These are phyloP conservation scores for Pleurotus ostreatus DNA, from an alignment of 768 basidiomycete species.

Conservation along the genomic window DNA sequence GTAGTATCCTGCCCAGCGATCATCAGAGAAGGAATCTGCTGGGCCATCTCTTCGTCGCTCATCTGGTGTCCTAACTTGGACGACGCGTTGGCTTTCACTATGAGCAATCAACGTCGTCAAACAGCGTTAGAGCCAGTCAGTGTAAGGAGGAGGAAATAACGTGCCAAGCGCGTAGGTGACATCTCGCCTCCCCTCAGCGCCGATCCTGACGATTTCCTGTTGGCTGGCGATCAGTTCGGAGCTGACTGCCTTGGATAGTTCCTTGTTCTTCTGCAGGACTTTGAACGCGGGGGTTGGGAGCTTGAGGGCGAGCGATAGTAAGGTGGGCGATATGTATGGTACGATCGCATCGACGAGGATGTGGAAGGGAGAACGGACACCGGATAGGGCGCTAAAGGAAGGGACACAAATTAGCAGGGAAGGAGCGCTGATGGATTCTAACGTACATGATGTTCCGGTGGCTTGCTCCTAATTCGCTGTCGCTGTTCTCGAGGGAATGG, in stretches of 20 bases:
- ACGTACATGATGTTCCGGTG: slow-evolving; percentile 9
- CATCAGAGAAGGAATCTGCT: slow-evolving; percentile 9
- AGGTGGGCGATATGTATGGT: neutral
- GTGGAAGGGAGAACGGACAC: neutral
- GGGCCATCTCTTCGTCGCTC: slow-evolving; percentile 7
- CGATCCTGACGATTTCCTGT: neutral
- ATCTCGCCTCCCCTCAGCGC: slow-evolving; percentile 1
- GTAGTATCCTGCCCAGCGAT: slow-evolving; percentile 10
- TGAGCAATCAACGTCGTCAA: neutral
- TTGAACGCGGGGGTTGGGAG: slow-evolving; percentile 7
- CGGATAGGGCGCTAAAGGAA: neutral
- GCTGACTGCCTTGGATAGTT: neutral
- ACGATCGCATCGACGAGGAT: neutral
- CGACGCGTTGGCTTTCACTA: slow-evolving; percentile 7
- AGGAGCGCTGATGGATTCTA: no score
- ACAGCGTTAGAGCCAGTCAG: no score
- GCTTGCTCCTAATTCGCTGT: slow-evolving; percentile 3
- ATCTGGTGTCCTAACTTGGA: slow-evolving; percentile 1
- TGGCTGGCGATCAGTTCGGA: slow-evolving; percentile 1
- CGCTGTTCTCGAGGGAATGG: slow-evolving; percentile 5
- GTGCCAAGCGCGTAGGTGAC: neutral
- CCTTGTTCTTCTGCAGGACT: neutral
- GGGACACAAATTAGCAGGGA: no score
- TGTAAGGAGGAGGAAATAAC: neutral
- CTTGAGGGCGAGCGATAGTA: neutral